Evolutionary conservation across 2,329 filamentous ascomycete species (phyloP).

Genomic region (Orbilia quercus): DNA sequence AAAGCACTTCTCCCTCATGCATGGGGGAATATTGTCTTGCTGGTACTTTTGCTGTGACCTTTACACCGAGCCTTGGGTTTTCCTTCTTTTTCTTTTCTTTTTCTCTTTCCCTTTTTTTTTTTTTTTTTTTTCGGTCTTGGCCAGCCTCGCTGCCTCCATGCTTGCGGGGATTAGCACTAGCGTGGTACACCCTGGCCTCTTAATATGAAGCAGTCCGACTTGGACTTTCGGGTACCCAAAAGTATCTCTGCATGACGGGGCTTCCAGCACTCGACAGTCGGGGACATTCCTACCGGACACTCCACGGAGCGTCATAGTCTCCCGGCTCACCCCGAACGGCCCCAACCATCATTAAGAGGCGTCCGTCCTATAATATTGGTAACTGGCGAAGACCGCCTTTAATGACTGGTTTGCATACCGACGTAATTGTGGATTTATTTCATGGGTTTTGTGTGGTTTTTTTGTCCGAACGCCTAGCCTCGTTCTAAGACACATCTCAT

Average conservation of each 20-base stretch:
- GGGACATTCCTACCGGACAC: conserved; percentile 3
- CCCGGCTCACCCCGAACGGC: conserved; percentile 18
- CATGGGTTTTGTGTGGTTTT: conserved; percentile 3
- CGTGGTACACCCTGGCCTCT: conserved; percentile 44
- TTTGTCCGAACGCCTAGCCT: conserved; percentile 27
- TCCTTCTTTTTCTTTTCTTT: background rate
- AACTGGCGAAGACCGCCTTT: conserved; percentile 17
- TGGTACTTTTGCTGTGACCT: too few species aligned
- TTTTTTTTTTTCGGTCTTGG: conserved; percentile 8
- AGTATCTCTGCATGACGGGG: conserved; percentile 44
- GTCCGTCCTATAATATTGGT: conserved; percentile 22
- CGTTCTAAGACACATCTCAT: conserved; percentile 41
- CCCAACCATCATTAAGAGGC: conserved; percentile 17
- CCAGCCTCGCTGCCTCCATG: conserved; percentile 48
- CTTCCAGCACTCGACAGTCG: conserved; percentile 7
- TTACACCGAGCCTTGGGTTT: conserved; percentile 3
- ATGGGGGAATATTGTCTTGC: conserved; percentile 3
- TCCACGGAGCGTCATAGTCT: background rate
- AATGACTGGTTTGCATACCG: too few species aligned
- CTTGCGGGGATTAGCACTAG: conserved; percentile 47
- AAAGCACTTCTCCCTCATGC: conserved; percentile 22
- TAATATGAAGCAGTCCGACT: conserved; percentile 24
- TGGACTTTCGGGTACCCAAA: conserved; percentile 44
- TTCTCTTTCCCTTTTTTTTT: conserved; percentile 11
- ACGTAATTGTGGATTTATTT: conserved; percentile 51